Conservation (phyloP, 1,284 basidiomycete genomes). For the Anthracocystis setariae region DNA sequence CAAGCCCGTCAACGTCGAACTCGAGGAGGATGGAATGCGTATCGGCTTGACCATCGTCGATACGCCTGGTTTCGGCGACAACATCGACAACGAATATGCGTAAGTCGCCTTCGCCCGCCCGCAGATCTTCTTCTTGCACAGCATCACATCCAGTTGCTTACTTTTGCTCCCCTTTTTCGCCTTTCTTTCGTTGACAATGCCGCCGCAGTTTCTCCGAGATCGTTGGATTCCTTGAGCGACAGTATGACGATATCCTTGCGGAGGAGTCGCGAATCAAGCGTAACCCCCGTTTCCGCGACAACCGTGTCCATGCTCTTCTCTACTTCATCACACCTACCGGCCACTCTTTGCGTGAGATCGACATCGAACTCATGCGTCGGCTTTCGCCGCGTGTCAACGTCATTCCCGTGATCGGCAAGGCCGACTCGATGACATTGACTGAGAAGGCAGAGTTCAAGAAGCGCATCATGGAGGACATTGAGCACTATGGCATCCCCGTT, state of each 20-base stretch:
- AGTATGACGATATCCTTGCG: conserved; percentile 98
- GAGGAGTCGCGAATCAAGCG: conserved; percentile 99
- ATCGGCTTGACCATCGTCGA: conserved; percentile 98
- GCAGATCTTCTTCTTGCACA: no score
- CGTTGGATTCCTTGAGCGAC: conserved; percentile 93
- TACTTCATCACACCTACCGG: conserved; percentile 98
- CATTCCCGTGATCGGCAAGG: conserved; percentile 97
- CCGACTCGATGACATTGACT: conserved; percentile 82
- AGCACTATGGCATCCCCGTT: conserved; percentile 96
- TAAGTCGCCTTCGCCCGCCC: no score
- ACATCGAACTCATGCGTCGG: conserved; percentile 76
- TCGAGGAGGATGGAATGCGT: conserved; percentile 97
- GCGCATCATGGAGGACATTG: conserved; percentile 98
- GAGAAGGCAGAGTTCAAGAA: conserved; percentile 87
- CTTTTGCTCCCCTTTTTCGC: neutral
- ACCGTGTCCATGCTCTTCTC: conserved; percentile 84
- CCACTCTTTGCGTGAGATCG: conserved; percentile 91
- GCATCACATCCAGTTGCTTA: neutral
- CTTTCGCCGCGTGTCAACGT: conserved; percentile 80
- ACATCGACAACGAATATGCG: conserved; percentile 98
- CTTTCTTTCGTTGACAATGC: neutral
- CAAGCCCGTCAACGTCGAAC: conserved; percentile 93
- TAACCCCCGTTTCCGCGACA: conserved; percentile 98
- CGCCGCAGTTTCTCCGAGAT: conserved; percentile 75
- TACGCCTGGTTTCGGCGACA: conserved; percentile 98